phyloP scores from a whole-genome alignment of 139 green algal species.

The Coccomyxa sp. region DNA sequence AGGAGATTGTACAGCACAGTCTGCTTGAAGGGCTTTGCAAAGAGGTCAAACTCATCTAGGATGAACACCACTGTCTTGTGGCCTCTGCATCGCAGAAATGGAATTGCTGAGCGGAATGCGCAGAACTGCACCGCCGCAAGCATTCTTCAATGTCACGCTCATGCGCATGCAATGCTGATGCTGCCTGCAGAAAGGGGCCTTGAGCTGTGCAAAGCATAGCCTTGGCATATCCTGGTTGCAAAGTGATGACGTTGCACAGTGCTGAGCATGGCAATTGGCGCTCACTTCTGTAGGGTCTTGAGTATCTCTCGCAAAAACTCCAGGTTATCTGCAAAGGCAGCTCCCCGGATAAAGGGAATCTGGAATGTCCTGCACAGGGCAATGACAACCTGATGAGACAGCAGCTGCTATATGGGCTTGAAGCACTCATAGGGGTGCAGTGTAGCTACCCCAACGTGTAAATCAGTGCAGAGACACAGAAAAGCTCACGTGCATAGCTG shows the following conservation, averaged over 20 bases:
- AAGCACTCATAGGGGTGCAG: not conserved
- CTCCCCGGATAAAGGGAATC: conserved; percentile 32
- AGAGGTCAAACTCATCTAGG: conserved; percentile 76
- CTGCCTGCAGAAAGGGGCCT: too few species aligned
- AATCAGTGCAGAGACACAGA: not conserved
- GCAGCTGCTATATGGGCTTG: not conserved
- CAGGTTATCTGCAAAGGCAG: conserved; percentile 74
- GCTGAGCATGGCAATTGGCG: not conserved
- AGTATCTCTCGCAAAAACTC: conserved; percentile 70
- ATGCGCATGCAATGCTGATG: too few species aligned
- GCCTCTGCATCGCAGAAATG: conserved; percentile 33
- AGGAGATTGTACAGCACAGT: conserved; percentile 84
- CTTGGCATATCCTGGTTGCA: not conserved
- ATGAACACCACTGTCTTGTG: conserved; percentile 74
- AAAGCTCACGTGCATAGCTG: conserved; percentile 68
- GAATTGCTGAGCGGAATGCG: too few species aligned
- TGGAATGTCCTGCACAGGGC: conserved; percentile 20
- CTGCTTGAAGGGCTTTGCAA: conserved; percentile 49
- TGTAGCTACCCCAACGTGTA: not conserved
- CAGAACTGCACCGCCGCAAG: too few species aligned
- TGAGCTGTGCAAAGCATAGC: too few species aligned
- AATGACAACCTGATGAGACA: not conserved
- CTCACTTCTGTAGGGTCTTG: conserved; percentile 44
- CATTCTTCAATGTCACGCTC: too few species aligned
- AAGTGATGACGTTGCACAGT: not conserved